These are phyloP conservation scores for Solanum phureja DNA, from an alignment of 257 asterid species.

Conservation along the genomic window DNA sequence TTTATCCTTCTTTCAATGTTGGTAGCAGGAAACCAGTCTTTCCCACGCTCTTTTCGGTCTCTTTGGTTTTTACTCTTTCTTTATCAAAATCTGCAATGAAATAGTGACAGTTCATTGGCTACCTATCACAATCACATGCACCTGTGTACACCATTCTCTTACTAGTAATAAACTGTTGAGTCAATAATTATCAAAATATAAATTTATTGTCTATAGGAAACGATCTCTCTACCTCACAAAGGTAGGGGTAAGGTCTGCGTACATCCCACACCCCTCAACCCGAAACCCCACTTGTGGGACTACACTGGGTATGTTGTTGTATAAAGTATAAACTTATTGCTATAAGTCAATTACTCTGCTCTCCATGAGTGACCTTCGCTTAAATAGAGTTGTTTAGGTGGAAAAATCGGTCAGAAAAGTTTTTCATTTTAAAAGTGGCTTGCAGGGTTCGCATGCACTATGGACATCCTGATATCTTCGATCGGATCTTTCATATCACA, in stretches of 20 bases:
- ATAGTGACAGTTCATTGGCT: too few species aligned
- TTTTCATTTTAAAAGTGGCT: neutral
- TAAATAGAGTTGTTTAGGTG: neutral
- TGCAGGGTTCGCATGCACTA: constrained; percentile 99
- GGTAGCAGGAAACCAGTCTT: neutral
- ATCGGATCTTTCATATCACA: constrained; percentile 85
- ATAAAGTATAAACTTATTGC: neutral
- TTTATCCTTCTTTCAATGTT: neutral
- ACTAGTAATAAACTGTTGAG: neutral
- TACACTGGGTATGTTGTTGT: neutral
- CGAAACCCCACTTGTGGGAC: neutral
- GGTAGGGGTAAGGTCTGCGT: neutral
- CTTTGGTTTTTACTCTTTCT: too few species aligned
- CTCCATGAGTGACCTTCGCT: neutral
- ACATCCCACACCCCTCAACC: neutral
- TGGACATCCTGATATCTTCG: constrained; percentile 98
- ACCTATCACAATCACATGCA: neutral
- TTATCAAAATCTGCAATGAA: too few species aligned
- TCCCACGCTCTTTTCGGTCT: neutral
- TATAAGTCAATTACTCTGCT: neutral
- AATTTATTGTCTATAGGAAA: neutral
- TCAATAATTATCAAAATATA: neutral
- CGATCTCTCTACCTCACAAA: neutral
- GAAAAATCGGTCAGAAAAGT: neutral
- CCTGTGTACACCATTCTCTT: neutral